A percentile compares a stretch with the other conserved stretches of the same genome.
Conservation (phyloP, 495 filamentous ascomycete genomes). For the Stereocaulon alpinum region DNA sequence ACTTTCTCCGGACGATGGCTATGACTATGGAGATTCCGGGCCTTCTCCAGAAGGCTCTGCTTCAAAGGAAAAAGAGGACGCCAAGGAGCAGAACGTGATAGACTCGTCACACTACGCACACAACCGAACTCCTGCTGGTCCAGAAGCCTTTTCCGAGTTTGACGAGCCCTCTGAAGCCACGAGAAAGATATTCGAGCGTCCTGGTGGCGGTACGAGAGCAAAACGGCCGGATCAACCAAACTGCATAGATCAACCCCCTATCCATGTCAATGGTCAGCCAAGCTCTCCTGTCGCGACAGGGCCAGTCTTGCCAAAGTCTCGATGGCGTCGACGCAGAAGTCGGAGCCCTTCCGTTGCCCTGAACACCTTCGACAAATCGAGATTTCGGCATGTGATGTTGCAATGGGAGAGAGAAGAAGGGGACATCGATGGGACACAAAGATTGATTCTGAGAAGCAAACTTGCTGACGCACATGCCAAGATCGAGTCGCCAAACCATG, state of each 20-base stretch:
- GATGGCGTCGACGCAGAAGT: not conserved
- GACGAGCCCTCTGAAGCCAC: not conserved
- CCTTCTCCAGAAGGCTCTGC: not conserved
- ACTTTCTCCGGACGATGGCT: not conserved
- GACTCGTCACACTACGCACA: not conserved
- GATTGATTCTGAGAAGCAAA: not conserved
- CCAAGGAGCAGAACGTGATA: too few species aligned
- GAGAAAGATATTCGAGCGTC: not conserved
- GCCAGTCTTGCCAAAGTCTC: not conserved
- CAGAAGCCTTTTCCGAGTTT: not conserved
- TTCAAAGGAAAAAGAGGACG: not conserved
- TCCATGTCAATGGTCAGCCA: not conserved
- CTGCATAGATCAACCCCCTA: not conserved
- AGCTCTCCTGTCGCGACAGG: too few species aligned
- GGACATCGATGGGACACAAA: not conserved
- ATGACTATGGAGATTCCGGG: not conserved
- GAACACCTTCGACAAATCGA: not conserved
- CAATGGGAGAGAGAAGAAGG: not conserved
- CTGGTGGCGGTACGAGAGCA: not conserved
- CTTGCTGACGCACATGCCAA: not conserved
- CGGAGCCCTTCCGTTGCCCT: not conserved
- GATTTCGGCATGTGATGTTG: not conserved
- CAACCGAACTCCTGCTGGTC: not conserved
- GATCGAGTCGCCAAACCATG: not conserved
- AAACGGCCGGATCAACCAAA: not conserved